A percentile compares a stretch with the other conserved stretches of the same genome.
These are phyloP conservation scores for Vitis labrusca DNA, from an alignment of 164 flowering plant species.

Conservation along the genomic window DNA sequence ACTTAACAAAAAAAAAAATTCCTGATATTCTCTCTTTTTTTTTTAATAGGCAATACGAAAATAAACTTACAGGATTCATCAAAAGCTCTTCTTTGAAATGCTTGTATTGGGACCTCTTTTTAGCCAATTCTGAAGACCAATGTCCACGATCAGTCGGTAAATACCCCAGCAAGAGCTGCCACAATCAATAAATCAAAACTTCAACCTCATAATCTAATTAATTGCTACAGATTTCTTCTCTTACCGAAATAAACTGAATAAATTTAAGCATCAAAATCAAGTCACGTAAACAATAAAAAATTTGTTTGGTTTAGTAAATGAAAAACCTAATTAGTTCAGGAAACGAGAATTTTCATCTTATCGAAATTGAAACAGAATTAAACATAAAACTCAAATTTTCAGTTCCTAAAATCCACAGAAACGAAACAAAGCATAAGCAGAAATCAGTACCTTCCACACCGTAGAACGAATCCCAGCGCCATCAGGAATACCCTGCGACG, in stretches of 20 bases:
- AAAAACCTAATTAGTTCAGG: too few relatives aligned
- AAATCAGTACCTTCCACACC: slow-evolving; percentile 79
- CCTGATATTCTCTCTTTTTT: too few relatives aligned
- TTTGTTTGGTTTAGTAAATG: too few relatives aligned
- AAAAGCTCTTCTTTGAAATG: slow-evolving; percentile 88
- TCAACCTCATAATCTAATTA: neutral
- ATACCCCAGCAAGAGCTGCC: slow-evolving; percentile 88
- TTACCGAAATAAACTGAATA: neutral
- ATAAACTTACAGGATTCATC: slow-evolving; percentile 81
- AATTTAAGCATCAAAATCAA: neutral
- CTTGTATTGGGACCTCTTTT: slow-evolving; percentile 88
- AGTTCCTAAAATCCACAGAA: too few relatives aligned
- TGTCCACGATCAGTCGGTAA: slow-evolving; percentile 72
- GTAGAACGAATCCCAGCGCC: slow-evolving; percentile 79
- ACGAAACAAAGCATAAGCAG: neutral
- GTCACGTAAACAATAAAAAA: neutral
- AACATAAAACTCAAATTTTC: neutral
- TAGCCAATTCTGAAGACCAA: slow-evolving; percentile 80
- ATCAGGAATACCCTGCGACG: slow-evolving; percentile 84
- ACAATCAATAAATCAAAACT: slow-evolving; percentile 7
- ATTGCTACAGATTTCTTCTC: too few relatives aligned
- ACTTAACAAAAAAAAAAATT: neutral
- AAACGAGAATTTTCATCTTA: too few relatives aligned
- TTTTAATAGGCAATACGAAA: neutral
- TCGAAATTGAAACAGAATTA: too few relatives aligned